These are phyloP conservation scores for Zygosaccharomyces kombuchaensis DNA, from an alignment of 805 yeast genomes.

Conservation along the genomic window DNA sequence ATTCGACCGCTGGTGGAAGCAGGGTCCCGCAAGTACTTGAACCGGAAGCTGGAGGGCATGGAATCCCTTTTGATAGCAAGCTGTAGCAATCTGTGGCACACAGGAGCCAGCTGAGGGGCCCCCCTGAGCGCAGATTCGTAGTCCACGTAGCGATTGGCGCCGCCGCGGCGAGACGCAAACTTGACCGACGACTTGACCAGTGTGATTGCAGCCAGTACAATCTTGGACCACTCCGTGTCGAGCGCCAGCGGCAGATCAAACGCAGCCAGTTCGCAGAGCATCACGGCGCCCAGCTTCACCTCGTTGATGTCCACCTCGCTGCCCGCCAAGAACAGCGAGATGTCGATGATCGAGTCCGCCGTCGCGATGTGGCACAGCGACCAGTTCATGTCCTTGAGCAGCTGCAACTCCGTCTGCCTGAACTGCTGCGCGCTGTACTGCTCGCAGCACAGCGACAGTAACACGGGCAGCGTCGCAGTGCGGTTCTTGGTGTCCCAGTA, in stretches of 20 bases:
- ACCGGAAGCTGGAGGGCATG: conserved; percentile 33
- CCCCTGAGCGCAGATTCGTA: conserved; percentile 9
- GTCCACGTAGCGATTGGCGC: conserved; percentile 19
- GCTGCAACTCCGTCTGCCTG: conserved; percentile 64
- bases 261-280: conserved; percentile 62
- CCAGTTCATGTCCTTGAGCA: conserved; percentile 63
- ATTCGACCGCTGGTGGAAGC: conserved; percentile 12
- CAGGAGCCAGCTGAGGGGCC: conserved; percentile 26
- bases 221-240: conserved; percentile 42
- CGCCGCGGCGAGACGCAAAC: conserved; percentile 12
- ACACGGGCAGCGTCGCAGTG: conserved; percentile 49
- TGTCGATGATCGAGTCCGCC: conserved; percentile 59
- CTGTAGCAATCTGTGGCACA: conserved; percentile 21
- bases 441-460: conserved; percentile 54
- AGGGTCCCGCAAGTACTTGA: conserved; percentile 23
- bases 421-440: conserved; percentile 54
- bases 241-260: conserved; percentile 57
- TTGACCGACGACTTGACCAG: conserved; percentile 45
- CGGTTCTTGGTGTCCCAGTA: conserved; percentile 63
- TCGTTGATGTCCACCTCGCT: conserved; percentile 36
- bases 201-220: conserved; percentile 49
- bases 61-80: conserved; percentile 17
- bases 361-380: conserved; percentile 52
- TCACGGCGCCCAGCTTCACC: conserved; percentile 52
- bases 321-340: conserved; percentile 37